Conservation (phyloP, 2,329 filamentous ascomycete species). For the Metarhizium humberi region DNA sequence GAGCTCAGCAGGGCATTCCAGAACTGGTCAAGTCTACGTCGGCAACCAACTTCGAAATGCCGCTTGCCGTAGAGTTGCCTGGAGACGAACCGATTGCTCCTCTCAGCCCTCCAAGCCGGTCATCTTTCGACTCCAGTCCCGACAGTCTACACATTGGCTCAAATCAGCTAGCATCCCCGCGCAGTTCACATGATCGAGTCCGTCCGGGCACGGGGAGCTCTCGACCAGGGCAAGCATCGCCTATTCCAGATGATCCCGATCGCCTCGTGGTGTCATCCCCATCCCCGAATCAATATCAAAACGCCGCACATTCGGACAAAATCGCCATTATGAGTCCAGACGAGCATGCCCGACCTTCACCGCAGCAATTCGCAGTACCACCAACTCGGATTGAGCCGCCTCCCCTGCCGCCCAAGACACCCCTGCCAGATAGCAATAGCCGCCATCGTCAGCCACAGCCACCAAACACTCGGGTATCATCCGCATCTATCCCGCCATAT, state of each 20-base stretch:
- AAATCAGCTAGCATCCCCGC: slow-evolving; percentile 33
- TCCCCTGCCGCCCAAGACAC: slow-evolving; percentile 69
- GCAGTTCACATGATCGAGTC: slow-evolving; percentile 40
- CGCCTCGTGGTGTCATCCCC: slow-evolving; percentile 47
- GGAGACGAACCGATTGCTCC: slow-evolving; percentile 39
- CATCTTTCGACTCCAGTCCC: slow-evolving; percentile 48
- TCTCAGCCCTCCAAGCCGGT: slow-evolving; percentile 31
- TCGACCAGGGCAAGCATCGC: slow-evolving; percentile 20
- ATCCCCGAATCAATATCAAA: slow-evolving; percentile 49
- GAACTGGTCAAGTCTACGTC: slow-evolving; percentile 33
- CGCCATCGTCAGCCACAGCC: slow-evolving; percentile 20
- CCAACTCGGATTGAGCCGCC: slow-evolving; percentile 48
- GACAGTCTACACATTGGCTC: slow-evolving; percentile 36
- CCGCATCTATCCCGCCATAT: slow-evolving; percentile 55
- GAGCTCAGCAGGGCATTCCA: slow-evolving; percentile 30
- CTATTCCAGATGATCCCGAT: slow-evolving; percentile 36
- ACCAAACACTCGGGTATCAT: slow-evolving; percentile 20
- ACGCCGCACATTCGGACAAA: slow-evolving; percentile 54
- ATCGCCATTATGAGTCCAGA: slow-evolving; percentile 55
- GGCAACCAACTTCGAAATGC: slow-evolving; percentile 29
- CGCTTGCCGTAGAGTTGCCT: slow-evolving; percentile 49
- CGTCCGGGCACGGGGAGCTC: slow-evolving; percentile 22
- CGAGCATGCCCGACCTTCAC: slow-evolving; percentile 38
- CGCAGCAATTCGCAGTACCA: slow-evolving; percentile 21
- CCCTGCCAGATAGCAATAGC: slow-evolving; percentile 43